Base-by-base conservation (phyloP, 768 basidiomycete genomes). In the Suillus alpinus region DNA sequence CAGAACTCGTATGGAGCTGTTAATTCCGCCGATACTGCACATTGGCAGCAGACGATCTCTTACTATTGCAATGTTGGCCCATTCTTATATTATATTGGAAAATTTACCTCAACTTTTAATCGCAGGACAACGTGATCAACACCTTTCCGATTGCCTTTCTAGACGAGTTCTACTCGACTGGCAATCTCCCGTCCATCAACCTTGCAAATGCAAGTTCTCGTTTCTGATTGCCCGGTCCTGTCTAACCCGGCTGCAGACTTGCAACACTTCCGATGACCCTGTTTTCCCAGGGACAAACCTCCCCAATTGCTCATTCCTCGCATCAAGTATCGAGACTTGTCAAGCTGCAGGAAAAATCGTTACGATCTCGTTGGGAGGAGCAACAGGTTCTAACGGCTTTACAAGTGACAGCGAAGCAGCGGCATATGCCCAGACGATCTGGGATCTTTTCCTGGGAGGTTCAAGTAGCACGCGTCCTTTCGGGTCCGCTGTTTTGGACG, bases 381-480 rank as follows among this genome's bases (percentile, higher is more conserved):
- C 84, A 3, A 83, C 82, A 2, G 89, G 87, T 18, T 78, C 81
- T 20, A 84, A 81, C 20, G 82, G 82, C 6, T 91, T 91, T 68
- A 67, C 77, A 44, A 83, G 81, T 50, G 86, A 85, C 59, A 71
- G 76, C 2, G 82, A 88, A 65, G 89, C 84, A 2, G 66, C 72
- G 13, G 70, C 77, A 4, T 91, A 88, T 68, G 89, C 85, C 0
- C 77, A 86, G 57, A 85, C 83, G 0, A 83, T 92, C 56, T 91
- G 90, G 90, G 56, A 73, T 55, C 61, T 88, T 53, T 90, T 91
- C 71, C 75, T 91, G 32, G 89, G 88, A 9, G 87, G 88, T 18
- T 77, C 76, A 1, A 84, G 82, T 60, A 69, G 69, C 31, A 88
- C 83, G 16, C 80, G 89, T 61, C 90, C 89, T 0, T 92, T 92